Conservation (phyloP, 2,329 filamentous ascomycete genomes). For the Aureobasidium sp. region DNA sequence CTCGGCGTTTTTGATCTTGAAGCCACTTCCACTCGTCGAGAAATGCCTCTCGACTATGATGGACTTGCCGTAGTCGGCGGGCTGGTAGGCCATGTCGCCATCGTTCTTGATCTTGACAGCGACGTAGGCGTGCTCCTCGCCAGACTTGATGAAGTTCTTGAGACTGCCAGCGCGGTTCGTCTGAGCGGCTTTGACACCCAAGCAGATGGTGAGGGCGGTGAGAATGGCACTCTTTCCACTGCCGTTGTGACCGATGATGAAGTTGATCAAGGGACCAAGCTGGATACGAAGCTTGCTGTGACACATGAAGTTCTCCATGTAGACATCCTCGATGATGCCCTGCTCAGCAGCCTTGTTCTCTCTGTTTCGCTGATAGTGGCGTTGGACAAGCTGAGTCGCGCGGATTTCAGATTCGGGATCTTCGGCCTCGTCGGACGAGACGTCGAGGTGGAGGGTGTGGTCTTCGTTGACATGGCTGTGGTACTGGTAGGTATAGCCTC, state of each 20-base stretch:
- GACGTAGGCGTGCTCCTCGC: constrained; percentile 65
- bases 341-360: constrained; percentile 72
- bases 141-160: constrained; percentile 87
- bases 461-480: constrained; percentile 11
- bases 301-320: constrained; percentile 94
- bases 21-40: constrained; percentile 65
- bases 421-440: constrained; percentile 22
- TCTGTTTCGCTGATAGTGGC: constrained; percentile 21
- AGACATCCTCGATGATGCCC: constrained; percentile 81
- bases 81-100: constrained; percentile 76
- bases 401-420: constrained; percentile 24
- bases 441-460: constrained; percentile 8
- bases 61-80: constrained; percentile 71
- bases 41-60: constrained; percentile 93
- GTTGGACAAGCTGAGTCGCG: constrained; percentile 26
- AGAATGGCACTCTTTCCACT: constrained; percentile 96
- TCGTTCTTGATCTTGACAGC: constrained; percentile 86
- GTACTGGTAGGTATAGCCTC: constrained; percentile 11
- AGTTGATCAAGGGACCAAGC: constrained; percentile 93
- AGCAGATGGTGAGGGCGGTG: constrained; percentile 83
- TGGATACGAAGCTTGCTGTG: constrained; percentile 74
- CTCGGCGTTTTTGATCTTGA: constrained; percentile 73
- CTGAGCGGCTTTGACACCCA: constrained; percentile 88
- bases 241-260: constrained; percentile 95
- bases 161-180: constrained; percentile 89